Evolutionary conservation across 2,329 filamentous ascomycete species (phyloP).

Genomic region (Stagonosporopsis rhizophila): DNA sequence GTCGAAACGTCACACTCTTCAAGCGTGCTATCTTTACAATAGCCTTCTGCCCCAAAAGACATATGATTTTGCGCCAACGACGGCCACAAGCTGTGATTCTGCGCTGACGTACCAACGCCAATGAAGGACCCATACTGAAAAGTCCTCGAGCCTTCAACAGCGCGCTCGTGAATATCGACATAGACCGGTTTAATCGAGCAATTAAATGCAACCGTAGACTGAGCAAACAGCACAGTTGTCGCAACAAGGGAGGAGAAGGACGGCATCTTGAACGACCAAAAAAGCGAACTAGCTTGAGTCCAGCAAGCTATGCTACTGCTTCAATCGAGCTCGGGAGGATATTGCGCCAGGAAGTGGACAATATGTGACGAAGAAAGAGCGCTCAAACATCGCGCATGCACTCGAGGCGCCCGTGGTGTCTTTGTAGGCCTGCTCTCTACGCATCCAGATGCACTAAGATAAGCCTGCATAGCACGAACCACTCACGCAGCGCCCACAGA

Average conservation of each 20-base stretch:
- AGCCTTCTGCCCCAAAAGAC: slow-evolving; percentile 46
- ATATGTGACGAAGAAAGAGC: slow-evolving; percentile 25
- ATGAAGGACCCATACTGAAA: slow-evolving; percentile 57
- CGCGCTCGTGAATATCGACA: slow-evolving; percentile 54
- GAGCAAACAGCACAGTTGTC: slow-evolving; percentile 46
- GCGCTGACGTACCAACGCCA: slow-evolving; percentile 51
- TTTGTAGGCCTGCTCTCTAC: slow-evolving; percentile 42
- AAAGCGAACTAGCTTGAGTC: slow-evolving; percentile 35
- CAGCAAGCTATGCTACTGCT: slow-evolving; percentile 33
- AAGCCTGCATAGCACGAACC: slow-evolving; percentile 29
- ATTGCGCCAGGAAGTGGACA: slow-evolving; percentile 16
- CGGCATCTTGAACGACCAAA: slow-evolving; percentile 33
- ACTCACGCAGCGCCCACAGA: slow-evolving; percentile 37
- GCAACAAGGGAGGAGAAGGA: slow-evolving; percentile 36
- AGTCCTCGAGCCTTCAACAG: slow-evolving; percentile 48
- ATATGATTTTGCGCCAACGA: slow-evolving; percentile 53
- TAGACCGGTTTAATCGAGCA: slow-evolving; percentile 51
- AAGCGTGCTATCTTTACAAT: slow-evolving; percentile 49
- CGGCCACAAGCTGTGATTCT: slow-evolving; percentile 56
- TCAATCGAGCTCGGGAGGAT: background rate
- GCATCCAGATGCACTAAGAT: slow-evolving; percentile 35
- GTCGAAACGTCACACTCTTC: slow-evolving; percentile 42
- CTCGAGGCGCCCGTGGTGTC: slow-evolving; percentile 35
- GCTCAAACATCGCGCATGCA: slow-evolving; percentile 31
- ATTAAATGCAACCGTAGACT: slow-evolving; percentile 48